These are phyloP conservation scores for Nothomitra cinnamomea DNA, from an alignment of 2,329 filamentous ascomycete species.

Conservation along the genomic window DNA sequence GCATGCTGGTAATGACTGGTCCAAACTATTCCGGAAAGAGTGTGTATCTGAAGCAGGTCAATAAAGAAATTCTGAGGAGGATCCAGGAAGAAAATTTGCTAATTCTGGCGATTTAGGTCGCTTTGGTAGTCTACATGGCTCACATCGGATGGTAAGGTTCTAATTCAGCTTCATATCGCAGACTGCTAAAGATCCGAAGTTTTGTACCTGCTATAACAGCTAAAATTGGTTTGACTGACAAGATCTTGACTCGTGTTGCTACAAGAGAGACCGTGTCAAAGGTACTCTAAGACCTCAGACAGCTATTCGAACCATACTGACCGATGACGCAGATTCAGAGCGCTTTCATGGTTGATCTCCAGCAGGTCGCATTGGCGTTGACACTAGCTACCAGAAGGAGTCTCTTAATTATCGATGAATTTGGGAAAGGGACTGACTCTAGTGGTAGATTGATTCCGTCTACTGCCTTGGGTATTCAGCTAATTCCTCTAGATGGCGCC, in stretches of 20 bases:
- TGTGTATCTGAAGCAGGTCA: conserved; percentile 75
- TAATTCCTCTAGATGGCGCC: conserved; percentile 35
- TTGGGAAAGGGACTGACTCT: conserved; percentile 53
- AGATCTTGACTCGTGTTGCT: conserved; percentile 72
- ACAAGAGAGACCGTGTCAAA: conserved; percentile 52
- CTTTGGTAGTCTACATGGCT: conserved; percentile 78
- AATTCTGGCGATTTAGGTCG: conserved; percentile 28
- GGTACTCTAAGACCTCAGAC: neutral
- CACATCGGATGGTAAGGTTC: conserved; percentile 50
- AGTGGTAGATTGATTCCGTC: conserved; percentile 21
- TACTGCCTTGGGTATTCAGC: neutral
- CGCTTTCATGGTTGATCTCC: conserved; percentile 66
- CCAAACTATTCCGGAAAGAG: conserved; percentile 97
- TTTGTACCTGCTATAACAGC: conserved; percentile 72
- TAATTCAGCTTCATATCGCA: neutral
- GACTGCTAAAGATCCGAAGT: conserved; percentile 25
- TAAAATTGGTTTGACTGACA: conserved; percentile 74
- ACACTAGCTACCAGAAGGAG: conserved; percentile 59
- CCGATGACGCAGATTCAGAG: conserved; percentile 33
- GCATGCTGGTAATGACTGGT: conserved; percentile 68
- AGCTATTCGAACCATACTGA: neutral
- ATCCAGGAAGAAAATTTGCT: no score
- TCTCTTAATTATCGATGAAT: conserved; percentile 83
- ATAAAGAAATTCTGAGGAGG: neutral
- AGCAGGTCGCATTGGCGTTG: conserved; percentile 66